Evolutionary conservation across 176 grass and related monocot genomes (phyloP), one percentile per base, ranked within the genome.

Genomic region (Phoenix dactylifera): DNA sequence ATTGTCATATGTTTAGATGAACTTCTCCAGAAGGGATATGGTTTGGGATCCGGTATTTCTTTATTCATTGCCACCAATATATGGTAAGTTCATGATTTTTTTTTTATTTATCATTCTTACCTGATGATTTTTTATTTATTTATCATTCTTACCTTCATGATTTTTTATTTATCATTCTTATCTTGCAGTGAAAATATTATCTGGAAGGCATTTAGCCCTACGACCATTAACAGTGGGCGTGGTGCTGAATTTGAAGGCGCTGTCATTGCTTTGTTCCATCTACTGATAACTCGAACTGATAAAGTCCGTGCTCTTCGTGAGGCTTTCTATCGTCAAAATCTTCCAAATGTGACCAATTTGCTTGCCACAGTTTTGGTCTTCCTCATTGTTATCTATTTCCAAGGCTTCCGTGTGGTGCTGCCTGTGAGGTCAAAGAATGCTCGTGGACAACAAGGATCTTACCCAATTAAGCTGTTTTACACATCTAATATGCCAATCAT

Each of bases 231-330:
- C 25, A 60, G 58, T 32, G 58, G 58, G 12, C 58, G 58, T n/a
- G 58, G 58, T 60, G 58, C 58, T 60, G 58, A 60, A 60, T 60
- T 60, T 60, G 58, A 60, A 39, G 58, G 58, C 39, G 58, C 58
- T 60, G 58, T 60, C 32, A 60, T 60, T 60, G 58, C 58, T 22
- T 32, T 60, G 16, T 60, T 29, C 26, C 58, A 60, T 60, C 16
- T 60, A 35, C 58, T 60, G 26, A 60, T 60, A 32, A 60, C 58
- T 18, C 58, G 58, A 60, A 60, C 58, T 1, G 58, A 60, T 18
- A 61, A 61, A 35, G 59, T 61, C 4, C 26, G 59, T 19, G 59
- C 59, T 10, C 59, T 61, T 16, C 59, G 26, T 6, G 59, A 61
- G 5, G 59, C 59, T 35, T 61, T 61, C 17, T 61, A 61, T 18